phyloP scores from a whole-genome alignment of 1,284 basidiomycete genomes.

The Puccinia triticina region DNA sequence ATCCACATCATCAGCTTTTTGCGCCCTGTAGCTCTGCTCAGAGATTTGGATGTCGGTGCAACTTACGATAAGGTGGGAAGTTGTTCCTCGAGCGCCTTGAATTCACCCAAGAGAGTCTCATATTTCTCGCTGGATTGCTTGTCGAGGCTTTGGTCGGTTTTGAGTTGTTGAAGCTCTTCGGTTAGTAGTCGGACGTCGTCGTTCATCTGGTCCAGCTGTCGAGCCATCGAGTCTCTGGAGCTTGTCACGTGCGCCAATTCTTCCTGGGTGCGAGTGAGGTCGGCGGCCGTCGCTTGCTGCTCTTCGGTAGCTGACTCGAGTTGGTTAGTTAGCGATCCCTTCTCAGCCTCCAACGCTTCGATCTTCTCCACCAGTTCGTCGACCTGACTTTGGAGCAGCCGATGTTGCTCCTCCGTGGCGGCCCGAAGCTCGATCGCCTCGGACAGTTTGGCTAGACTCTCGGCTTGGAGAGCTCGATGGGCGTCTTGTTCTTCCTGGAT shows the following conservation, averaged over 20 bases:
- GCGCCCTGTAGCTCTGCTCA: background rate
- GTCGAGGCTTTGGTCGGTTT: conserved; percentile 2
- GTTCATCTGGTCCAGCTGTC: conserved; percentile 1
- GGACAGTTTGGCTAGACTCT: background rate
- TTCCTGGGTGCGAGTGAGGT: conserved; percentile 1
- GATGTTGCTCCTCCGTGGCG: background rate
- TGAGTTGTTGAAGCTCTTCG: conserved; percentile 21
- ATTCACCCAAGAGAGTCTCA: conserved; percentile 23
- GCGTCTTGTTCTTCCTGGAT: background rate
- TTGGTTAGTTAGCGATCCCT: background rate
- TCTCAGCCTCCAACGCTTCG: conserved; percentile 4
- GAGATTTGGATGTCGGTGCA: background rate
- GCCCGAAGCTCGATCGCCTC: background rate
- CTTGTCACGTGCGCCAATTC: background rate
- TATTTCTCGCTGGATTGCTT: conserved; percentile 11
- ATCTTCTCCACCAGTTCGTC: conserved; percentile 1
- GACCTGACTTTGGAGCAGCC: background rate
- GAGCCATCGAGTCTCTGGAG: conserved; percentile 4
- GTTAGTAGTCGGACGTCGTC: background rate
- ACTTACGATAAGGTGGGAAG: conserved; percentile 28
- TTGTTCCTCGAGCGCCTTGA: conserved; percentile 7
- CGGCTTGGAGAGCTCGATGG: background rate
- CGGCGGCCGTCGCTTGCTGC: background rate
- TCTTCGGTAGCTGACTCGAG: background rate
- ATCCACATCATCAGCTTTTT: background rate